Percentiles rank a stretch among this genome's conserved stretches.
Conservation (phyloP, 2,329 filamentous ascomycete genomes). For the Berkeleyomyces basicola region DNA sequence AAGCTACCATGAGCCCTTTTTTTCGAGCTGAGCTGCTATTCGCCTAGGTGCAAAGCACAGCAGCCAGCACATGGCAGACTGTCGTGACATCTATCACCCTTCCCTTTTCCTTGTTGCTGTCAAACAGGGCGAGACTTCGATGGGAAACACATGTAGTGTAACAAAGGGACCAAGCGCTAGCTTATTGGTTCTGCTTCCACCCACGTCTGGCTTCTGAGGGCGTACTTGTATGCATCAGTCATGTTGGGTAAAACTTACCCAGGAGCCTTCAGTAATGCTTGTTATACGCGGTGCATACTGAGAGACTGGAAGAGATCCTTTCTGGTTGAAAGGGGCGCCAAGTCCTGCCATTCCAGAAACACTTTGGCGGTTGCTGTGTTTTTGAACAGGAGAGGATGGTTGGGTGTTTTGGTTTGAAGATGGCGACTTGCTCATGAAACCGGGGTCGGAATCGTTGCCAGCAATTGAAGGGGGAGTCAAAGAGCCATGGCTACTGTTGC, state of each 20-base stretch:
- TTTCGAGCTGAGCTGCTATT: background rate
- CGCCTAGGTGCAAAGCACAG: background rate
- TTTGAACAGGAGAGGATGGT: background rate
- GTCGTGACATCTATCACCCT: background rate
- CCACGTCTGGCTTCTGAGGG: background rate
- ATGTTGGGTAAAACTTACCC: slow-evolving; percentile 41
- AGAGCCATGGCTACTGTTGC: slow-evolving; percentile 39
- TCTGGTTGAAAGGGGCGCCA: slow-evolving; percentile 36
- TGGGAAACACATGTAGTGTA: background rate
- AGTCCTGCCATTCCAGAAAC: slow-evolving; percentile 47
- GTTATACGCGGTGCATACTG: slow-evolving; percentile 65
- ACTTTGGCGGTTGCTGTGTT: slow-evolving; percentile 32
- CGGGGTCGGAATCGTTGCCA: slow-evolving; percentile 47
- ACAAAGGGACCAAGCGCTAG: slow-evolving; percentile 8
- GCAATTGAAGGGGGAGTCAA: slow-evolving; percentile 56
- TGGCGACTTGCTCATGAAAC: slow-evolving; percentile 23
- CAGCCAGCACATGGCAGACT: background rate
- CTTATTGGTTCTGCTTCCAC: background rate
- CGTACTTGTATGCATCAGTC: slow-evolving; percentile 2
- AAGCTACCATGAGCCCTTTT: no score
- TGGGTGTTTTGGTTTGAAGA: background rate
- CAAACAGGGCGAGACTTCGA: background rate
- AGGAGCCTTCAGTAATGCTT: slow-evolving; percentile 66
- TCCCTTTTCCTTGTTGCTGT: background rate
- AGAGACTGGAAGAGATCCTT: slow-evolving; percentile 46